These are phyloP conservation scores for Neonectria neomacrospora DNA, from an alignment of 2,329 filamentous ascomycete genomes.

Conservation along the genomic window DNA sequence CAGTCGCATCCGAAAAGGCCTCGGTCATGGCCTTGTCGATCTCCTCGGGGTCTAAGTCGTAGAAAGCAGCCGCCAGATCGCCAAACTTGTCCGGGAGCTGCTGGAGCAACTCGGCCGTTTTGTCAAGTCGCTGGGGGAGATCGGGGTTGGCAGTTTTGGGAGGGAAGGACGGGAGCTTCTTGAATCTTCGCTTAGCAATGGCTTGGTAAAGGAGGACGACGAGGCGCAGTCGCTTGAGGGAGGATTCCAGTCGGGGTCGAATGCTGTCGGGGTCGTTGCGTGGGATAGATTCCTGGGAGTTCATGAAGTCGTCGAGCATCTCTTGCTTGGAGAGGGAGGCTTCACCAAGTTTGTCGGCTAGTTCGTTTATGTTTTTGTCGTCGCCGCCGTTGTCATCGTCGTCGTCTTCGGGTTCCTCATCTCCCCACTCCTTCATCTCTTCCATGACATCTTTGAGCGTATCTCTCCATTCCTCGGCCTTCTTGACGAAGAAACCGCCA, in stretches of 20 bases:
- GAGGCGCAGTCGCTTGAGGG: conserved; percentile 73
- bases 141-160: conserved; percentile 44
- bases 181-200: conserved; percentile 75
- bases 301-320: conserved; percentile 76
- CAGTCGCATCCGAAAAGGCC: conserved; percentile 70
- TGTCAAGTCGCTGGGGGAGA: conserved; percentile 61
- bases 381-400: conserved; percentile 62
- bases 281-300: conserved; percentile 69
- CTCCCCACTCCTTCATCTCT: conserved; percentile 89
- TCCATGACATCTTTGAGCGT: conserved; percentile 84
- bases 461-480: conserved; percentile 78
- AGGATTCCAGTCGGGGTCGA: conserved; percentile 71
- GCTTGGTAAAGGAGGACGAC: conserved; percentile 76
- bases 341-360: conserved; percentile 47
- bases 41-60: conserved; percentile 69
- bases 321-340: conserved; percentile 59
- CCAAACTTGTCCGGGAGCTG: conserved; percentile 75
- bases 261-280: conserved; percentile 71
- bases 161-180: conserved; percentile 62
- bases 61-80: conserved; percentile 77
- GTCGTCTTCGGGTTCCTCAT: conserved; percentile 72
- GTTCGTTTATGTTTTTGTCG: conserved; percentile 57
- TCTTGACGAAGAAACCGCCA: conserved; percentile 74
- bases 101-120: conserved; percentile 66
- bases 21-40: conserved; percentile 69